Base-by-base conservation (phyloP, 345 rosid genomes). In the Lepidium africanum region DNA sequence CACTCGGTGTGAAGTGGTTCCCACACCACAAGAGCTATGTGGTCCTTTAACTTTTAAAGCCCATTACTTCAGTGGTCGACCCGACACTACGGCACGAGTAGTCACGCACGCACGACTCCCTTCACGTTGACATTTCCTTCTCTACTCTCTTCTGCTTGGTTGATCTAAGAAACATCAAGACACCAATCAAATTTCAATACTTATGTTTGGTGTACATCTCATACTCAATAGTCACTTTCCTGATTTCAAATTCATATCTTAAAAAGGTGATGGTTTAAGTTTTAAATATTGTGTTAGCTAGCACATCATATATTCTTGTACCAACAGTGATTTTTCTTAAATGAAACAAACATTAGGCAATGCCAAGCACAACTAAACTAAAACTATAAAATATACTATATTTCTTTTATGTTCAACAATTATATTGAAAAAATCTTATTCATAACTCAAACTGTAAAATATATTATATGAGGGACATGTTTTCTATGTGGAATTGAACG, bases 11-110 rank as follows among this genome's bases (percentile, higher is more conserved):
- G 35, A 41, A 70, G 62, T 71, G 63, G 69, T 71, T 71, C 75
- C 75, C 75, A 71, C 75, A 71, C 75, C 75, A 63, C 69, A 71
- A 54, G 19, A 38, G 47, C 51, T 23, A 43, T 53, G 65, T 73
- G 77, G 77, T 73, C 71, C 71, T 40, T 40, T 46, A 41, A 65
- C 59, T 35, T 65, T 73, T 57, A 65, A 49, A 41, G 60, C 60
- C 77, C 66, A 57, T 48, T 57, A 65, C 66, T 73, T 65, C 66
- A 49, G 77, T 73, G 77, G 77, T 73, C 77, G 77, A 65, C 77
- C 77, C 77, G 77, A 73, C 77, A 73, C n/a, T 21, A 40, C 13
- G 66, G 60, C 77, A 73, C 71, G 71, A 73, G 71, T 73, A 73
- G 77, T 73, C 71, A 73, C 71, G 71, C 71, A 73, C 71, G 77